These are phyloP conservation scores for Salix brachista DNA, from an alignment of 345 rosid species.

Conservation along the genomic window DNA sequence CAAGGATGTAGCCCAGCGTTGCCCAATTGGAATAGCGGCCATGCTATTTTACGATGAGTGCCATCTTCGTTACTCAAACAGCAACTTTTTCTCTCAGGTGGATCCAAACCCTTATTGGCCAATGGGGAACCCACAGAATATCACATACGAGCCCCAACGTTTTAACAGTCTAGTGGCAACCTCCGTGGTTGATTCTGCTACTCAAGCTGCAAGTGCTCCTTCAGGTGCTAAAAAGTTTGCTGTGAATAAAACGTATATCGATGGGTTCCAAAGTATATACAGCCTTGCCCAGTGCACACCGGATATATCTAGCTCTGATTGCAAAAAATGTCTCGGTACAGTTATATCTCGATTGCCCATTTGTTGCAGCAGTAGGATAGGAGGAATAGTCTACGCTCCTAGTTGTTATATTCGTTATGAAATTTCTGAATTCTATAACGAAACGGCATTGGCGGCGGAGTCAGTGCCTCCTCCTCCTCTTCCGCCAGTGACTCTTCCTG, in stretches of 20 bases:
- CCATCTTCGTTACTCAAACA: slow-evolving; percentile 43
- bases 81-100: slow-evolving; percentile 21
- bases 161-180: slow-evolving; percentile 11
- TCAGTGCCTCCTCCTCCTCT: neutral
- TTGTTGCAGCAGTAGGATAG: slow-evolving; percentile 27
- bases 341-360: slow-evolving; percentile 11
- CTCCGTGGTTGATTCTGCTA: neutral
- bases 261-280: slow-evolving; percentile 25
- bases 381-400: slow-evolving; percentile 28
- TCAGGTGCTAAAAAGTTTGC: slow-evolving; percentile 36
- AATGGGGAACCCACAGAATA: neutral
- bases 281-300: slow-evolving; percentile 50
- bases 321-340: slow-evolving; percentile 31
- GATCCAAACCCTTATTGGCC: fast-evolving
- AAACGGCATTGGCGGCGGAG: neutral
- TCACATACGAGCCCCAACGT: neutral
- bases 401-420: slow-evolving; percentile 48
- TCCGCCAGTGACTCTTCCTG: no score
- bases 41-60: slow-evolving; percentile 44
- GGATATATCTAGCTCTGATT: slow-evolving; percentile 31
- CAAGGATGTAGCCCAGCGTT: slow-evolving; percentile 5
- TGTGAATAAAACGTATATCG: neutral
- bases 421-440: slow-evolving; percentile 27
- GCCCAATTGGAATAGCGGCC: slow-evolving; percentile 29
- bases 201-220: slow-evolving; percentile 15